Conservation (phyloP, 129 eudicot genomes). For the Tanacetum coccineum region DNA sequence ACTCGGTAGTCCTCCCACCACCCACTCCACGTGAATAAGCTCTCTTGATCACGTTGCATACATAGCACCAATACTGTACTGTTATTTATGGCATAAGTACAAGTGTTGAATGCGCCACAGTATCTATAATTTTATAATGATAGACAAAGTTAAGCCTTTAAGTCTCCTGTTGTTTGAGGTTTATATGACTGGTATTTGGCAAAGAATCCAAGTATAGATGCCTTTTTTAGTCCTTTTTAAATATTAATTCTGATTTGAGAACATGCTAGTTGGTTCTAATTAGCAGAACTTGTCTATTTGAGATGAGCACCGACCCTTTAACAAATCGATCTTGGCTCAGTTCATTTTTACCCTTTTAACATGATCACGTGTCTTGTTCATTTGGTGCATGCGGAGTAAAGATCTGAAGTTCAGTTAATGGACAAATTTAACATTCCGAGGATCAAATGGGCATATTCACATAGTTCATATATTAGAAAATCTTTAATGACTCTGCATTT, state of each 20-base stretch:
- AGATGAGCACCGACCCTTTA: conserved; percentile 4
- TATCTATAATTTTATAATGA: conserved; percentile 11
- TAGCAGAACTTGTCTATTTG: conserved; percentile 10
- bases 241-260: conserved; percentile 9
- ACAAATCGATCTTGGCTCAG: not conserved
- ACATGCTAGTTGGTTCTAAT: conserved; percentile 17
- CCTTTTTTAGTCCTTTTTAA: conserved; percentile 6
- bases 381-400: no score
- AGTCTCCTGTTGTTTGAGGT: conserved; percentile 21
- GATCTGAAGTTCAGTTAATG: not conserved
- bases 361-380: not conserved
- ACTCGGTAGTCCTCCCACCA: conserved; percentile 20
- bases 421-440: not conserved
- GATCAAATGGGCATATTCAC: not conserved
- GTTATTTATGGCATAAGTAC: conserved; percentile 15
- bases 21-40: conserved; percentile 31
- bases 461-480: not conserved
- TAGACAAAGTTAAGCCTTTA: conserved; percentile 4
- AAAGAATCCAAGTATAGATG: conserved; percentile 19
- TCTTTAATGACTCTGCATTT: not conserved
- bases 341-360: not conserved
- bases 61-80: conserved; percentile 17
- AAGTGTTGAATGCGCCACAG: conserved; percentile 8
- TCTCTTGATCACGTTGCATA: conserved; percentile 26
- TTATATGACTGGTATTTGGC: conserved; percentile 13